Base-by-base conservation (phyloP, 192 early-diverging fungal genomes). In the Entomortierella chlamydospora region DNA sequence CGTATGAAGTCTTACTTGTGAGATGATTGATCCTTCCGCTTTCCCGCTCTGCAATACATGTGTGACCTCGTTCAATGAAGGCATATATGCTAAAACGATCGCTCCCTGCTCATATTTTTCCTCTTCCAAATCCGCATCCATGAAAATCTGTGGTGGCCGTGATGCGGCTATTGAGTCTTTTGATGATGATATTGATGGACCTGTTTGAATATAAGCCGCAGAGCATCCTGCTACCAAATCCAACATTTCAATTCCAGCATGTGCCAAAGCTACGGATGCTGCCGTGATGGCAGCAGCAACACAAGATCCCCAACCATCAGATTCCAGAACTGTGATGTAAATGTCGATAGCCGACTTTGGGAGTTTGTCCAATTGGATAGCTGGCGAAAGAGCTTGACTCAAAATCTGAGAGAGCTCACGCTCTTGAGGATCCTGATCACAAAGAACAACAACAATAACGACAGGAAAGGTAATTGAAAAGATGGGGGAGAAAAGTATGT, bases 171-270 rank as follows among this genome's bases (percentile, higher is more conserved):
- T 30, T 41, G 62, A 29, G 25, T 18, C 28, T 61, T 37, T 9
- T 50, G 55, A 41, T 37, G 66, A 52, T 51, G 66, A 33, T 51
- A 43, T 56, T 50, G 77, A 64, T 9, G 50, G 68, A 53, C 29
- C 62, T 6, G 76, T 72, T 13, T 57, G 45, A 30, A 74, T 58
- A 68, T 73, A 67, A 25, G 73, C 60, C n/a, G 89, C 90, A 15
- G 93, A 85, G 59, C 86, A 90, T 15, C 88, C 94, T 9, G 90
- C 89, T 9, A 96, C 94, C n/a, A 85, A 76, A 81, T 96, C 94
- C 47, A 83, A 65, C 93, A 96, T 94, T 72, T 95, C 93, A 58
- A 96, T 93, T 18, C 94, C 94, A 15, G 94, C 94, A 83, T 96
- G 92, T 12, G 93, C 92, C 15, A 96, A 61, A 0, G 90, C 90